These are phyloP conservation scores for Shiraia bambusicola DNA, from an alignment of 2,329 filamentous ascomycete species.

Conservation along the genomic window DNA sequence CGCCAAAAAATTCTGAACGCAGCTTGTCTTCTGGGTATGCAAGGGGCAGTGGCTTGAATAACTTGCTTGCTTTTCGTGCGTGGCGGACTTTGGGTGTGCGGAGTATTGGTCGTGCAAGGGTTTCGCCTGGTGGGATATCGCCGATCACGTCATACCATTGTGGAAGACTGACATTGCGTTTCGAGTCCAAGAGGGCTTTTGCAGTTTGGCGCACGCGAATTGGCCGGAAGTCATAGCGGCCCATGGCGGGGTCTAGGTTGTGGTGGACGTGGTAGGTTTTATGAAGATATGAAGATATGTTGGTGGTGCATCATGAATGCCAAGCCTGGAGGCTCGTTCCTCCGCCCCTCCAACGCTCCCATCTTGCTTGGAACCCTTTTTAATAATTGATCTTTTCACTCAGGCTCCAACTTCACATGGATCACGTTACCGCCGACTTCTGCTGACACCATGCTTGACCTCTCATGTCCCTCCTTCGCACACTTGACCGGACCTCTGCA, in stretches of 20 bases:
- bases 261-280: neutral
- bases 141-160: slow-evolving; percentile 60
- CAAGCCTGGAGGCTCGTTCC: neutral
- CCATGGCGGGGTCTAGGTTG: slow-evolving; percentile 45
- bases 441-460: slow-evolving; percentile 59
- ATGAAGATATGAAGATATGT: neutral
- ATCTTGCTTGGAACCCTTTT: slow-evolving; percentile 6
- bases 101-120: slow-evolving; percentile 57
- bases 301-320: too few relatives aligned
- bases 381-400: slow-evolving; percentile 21
- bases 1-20: slow-evolving; percentile 79
- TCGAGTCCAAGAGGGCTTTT: slow-evolving; percentile 51
- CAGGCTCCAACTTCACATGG: slow-evolving; percentile 12
- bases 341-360: slow-evolving; percentile 3
- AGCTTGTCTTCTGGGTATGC: slow-evolving; percentile 81
- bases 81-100: slow-evolving; percentile 50
- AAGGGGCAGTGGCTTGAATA: slow-evolving; percentile 79
- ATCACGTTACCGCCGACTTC: slow-evolving; percentile 14
- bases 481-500: slow-evolving; percentile 55
- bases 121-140: slow-evolving; percentile 61
- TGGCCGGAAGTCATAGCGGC: slow-evolving; percentile 54
- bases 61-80: slow-evolving; percentile 63
- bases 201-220: slow-evolving; percentile 57
- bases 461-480: slow-evolving; percentile 65
- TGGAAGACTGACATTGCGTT: slow-evolving; percentile 46